A percentile compares a stretch with the other conserved stretches of the same genome.
Conservation (phyloP, 2,329 filamentous ascomycete genomes). For the Fusarium oxysporum region DNA sequence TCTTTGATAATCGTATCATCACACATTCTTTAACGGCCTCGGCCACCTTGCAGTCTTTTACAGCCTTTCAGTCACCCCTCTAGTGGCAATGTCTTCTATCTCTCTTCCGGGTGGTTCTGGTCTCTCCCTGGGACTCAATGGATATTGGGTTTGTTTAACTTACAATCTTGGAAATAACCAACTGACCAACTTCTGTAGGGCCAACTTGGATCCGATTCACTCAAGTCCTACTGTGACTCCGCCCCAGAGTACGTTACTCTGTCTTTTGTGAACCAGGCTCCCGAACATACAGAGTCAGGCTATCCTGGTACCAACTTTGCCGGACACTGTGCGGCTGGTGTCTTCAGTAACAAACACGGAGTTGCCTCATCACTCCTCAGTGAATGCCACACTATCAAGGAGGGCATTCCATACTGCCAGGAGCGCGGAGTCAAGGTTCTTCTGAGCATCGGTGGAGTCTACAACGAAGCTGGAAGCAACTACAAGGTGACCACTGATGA, state of each 20-base stretch:
- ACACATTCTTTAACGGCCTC: conserved; percentile 50
- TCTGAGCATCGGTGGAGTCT: conserved; percentile 55
- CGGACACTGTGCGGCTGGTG: conserved; percentile 51
- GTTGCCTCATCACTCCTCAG: conserved; percentile 49
- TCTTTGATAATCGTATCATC: conserved; percentile 51
- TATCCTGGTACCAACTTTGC: conserved; percentile 57
- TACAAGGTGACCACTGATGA: conserved; percentile 49
- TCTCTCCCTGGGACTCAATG: conserved; percentile 50
- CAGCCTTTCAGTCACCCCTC: conserved; percentile 27
- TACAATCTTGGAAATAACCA: neutral
- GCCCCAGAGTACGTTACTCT: conserved; percentile 54
- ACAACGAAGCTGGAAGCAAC: conserved; percentile 43
- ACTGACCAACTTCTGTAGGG: conserved; percentile 45
- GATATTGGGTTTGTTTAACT: conserved; percentile 52
- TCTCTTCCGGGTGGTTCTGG: conserved; percentile 11
- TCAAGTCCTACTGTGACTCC: conserved; percentile 52
- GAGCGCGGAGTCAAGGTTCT: conserved; percentile 56
- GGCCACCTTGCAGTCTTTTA: conserved; percentile 52
- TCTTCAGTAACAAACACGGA: conserved; percentile 39
- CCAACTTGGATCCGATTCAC: conserved; percentile 49
- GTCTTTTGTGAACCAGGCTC: conserved; percentile 53
- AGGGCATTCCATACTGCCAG: conserved; percentile 57
- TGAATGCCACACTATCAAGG: conserved; percentile 52
- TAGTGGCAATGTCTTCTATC: conserved; percentile 41
- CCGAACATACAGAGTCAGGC: conserved; percentile 50